A percentile compares a stretch with the other conserved stretches of the same genome.
Evolutionary conservation across 495 filamentous ascomycete genomes (phyloP).

Genomic region (Diplogelasinospora grovesii): DNA sequence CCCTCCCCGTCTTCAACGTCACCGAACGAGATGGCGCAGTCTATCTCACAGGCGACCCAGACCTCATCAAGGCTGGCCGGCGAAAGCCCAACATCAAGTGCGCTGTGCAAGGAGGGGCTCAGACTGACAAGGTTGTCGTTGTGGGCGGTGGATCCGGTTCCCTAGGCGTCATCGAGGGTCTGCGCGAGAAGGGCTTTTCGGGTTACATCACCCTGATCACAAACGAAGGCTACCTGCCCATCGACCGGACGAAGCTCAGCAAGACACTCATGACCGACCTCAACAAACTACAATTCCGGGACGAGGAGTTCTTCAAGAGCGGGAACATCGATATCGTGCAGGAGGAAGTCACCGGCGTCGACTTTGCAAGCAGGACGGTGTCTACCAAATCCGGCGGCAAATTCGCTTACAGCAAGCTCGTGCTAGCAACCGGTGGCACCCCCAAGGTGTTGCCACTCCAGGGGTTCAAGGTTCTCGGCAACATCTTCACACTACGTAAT

Average conservation of each 20-base stretch:
- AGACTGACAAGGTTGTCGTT: constrained; percentile 68
- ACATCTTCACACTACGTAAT: constrained; percentile 77
- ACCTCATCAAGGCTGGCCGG: constrained; percentile 67
- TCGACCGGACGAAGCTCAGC: constrained; percentile 92
- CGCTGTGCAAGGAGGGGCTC: constrained; percentile 40
- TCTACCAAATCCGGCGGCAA: constrained; percentile 63
- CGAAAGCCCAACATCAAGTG: constrained; percentile 70
- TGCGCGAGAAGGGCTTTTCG: constrained; percentile 74
- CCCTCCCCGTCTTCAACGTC: constrained; percentile 72
- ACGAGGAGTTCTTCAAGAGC: constrained; percentile 67
- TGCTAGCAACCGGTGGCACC: constrained; percentile 79
- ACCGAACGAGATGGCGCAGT: constrained; percentile 71
- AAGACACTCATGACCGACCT: constrained; percentile 87
- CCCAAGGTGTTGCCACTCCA: constrained; percentile 72
- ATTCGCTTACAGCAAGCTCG: constrained; percentile 75
- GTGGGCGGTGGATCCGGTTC: constrained; percentile 87
- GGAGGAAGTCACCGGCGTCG: constrained; percentile 67
- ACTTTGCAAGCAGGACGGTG: constrained; percentile 68
- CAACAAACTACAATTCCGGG: constrained; percentile 67
- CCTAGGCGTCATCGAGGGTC: constrained; percentile 68
- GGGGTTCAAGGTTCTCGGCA: constrained; percentile 78
- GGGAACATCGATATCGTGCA: constrained; percentile 65
- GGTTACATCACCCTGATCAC: constrained; percentile 79
- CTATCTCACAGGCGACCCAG: constrained; percentile 77
- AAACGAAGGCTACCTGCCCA: constrained; percentile 74